Evolutionary conservation across 2,329 filamentous ascomycete genomes (phyloP), one percentile per base, ranked within the genome.

Genomic region (Lachnellula subtilissima): DNA sequence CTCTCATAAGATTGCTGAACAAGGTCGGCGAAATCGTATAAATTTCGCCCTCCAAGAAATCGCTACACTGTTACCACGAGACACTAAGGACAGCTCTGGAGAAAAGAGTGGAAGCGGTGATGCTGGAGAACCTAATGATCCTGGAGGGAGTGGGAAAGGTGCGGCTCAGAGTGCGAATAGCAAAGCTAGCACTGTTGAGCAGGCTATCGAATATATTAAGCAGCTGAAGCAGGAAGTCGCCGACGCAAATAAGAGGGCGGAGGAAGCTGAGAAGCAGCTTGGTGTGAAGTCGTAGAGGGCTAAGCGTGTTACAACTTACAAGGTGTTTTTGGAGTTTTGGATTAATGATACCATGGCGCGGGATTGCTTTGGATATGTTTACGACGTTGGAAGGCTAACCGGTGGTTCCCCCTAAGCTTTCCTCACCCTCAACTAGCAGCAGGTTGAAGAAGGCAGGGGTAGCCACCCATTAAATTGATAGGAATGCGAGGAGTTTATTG

Each of bases 181-280:
- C 74, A 99, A 97, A 72, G 94, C 94, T 1, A 96, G 89, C 64
- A 97, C 95, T 0, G 94, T 99, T n/a, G 94, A 99, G 73, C 86
- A 89, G 74, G 94, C 94, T 1, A 97, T 97, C 66, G 87, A 92
- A 55, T 97, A 97, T 69, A 97, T 99, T 74, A 93, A 90, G 72
- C 81, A 86, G 58, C 74, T 99, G 59, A 86, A 95, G 72, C 76
- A 83, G 64, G 88, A 95, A 69, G 75, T 91, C 15, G 81, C 79
- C 2, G 81, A 84, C 36, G 85, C 85, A 22, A 85, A 85, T 51
- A 76, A 74, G 58, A 76, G 84, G 64, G 82, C 91, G 2, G 69
- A 70, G 53, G 61, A 62, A 50, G 65, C 65, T 0, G 69, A 72
- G 56, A 65, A 65, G 42, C 52, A 62, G 52, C 64, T 60, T 25